Base-by-base conservation (phyloP, 352 stramenopile species). In the Phytophthora sansomeana region DNA sequence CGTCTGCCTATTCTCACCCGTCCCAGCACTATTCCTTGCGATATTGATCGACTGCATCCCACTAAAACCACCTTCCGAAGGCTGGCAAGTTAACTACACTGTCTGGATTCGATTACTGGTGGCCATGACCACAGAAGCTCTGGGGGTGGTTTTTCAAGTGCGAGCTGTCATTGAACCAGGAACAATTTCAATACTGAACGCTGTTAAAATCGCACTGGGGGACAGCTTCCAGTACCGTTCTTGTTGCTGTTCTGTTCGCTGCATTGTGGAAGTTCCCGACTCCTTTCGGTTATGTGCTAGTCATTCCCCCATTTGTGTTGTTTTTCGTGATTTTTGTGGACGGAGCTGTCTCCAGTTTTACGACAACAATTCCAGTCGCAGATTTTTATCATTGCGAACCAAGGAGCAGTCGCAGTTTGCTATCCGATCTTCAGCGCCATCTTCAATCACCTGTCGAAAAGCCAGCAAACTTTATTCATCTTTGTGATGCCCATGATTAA, bases 401-500 rank as follows among this genome's bases (percentile, higher is more conserved):
- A 76, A 54, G 49, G 63, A 29, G 6, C 53, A 21, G 47, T 77
- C 0, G 39, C 48, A 5, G 33, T 73, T 6, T 52, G 57, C 4
- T 74, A 74, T 59, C 33, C 64, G 2, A 41, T 39, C 9, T 68
- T 74, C 13, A 71, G 52, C 32, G 69, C 50, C 0, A 16, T 71
- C 3, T 72, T 72, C n/a, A 60, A 49, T 32, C 19, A 13, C 3
- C 6, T 64, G 0, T 57, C 57, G 5, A 11, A 39, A n/a, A 42
- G 38, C 3, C 33, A 72, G 5, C 56, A 75, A 16, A 65, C 55
- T 1, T 10, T 19, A 1, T 58, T 69, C 8, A 49, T 72, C 8
- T 32, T 75, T 17, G 63, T 62, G 8, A 61, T 69, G 33, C 54
- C 59, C 11, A 24, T 62, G 36, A 66, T 72, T 32, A 73, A 76